Evolutionary conservation across 2,329 filamentous ascomycete species (phyloP).

Genomic region (Corynespora cassiicola): DNA sequence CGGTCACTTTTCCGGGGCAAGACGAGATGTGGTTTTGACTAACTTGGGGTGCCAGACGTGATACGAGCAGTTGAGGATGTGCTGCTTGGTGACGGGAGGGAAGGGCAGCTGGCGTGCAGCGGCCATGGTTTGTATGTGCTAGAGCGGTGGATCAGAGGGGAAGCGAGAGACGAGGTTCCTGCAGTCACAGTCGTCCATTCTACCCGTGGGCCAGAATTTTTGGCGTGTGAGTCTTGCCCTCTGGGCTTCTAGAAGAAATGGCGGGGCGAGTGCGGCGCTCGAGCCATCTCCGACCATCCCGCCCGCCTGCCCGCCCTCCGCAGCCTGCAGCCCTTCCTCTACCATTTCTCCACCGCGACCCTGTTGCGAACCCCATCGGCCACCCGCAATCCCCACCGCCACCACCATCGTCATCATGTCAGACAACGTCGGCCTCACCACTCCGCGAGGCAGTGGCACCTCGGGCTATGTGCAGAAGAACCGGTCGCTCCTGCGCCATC

Average conservation of each 20-base stretch:
- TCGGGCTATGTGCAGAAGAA: conserved; percentile 98
- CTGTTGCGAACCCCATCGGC: neutral
- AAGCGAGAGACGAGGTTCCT: neutral
- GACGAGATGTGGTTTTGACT: neutral
- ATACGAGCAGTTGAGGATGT: conserved; percentile 94
- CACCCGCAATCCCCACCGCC: conserved; percentile 2
- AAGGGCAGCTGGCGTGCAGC: conserved; percentile 76
- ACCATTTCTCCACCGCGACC: conserved; percentile 8
- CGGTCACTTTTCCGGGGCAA: neutral
- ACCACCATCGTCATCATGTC: conserved; percentile 67
- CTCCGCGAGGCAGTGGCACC: conserved; percentile 91
- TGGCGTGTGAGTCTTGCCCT: conserved; percentile 28
- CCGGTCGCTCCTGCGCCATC: conserved; percentile 83
- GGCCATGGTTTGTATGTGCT: conserved; percentile 13
- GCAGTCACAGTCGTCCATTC: no score
- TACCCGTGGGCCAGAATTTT: no score
- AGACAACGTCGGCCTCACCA: conserved; percentile 94
- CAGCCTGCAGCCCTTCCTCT: no score
- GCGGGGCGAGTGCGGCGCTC: conserved; percentile 32
- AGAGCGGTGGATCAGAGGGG: neutral
- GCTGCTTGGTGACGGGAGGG: conserved; percentile 80
- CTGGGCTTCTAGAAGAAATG: conserved; percentile 25
- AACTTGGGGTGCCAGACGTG: conserved; percentile 87
- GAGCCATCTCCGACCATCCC: conserved; percentile 29
- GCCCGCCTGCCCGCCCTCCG: no score